Percentiles rank a stretch among this genome's conserved stretches.
These are phyloP conservation scores for Oidiodendron maius DNA, from an alignment of 495 filamentous ascomycete species.

Conservation along the genomic window DNA sequence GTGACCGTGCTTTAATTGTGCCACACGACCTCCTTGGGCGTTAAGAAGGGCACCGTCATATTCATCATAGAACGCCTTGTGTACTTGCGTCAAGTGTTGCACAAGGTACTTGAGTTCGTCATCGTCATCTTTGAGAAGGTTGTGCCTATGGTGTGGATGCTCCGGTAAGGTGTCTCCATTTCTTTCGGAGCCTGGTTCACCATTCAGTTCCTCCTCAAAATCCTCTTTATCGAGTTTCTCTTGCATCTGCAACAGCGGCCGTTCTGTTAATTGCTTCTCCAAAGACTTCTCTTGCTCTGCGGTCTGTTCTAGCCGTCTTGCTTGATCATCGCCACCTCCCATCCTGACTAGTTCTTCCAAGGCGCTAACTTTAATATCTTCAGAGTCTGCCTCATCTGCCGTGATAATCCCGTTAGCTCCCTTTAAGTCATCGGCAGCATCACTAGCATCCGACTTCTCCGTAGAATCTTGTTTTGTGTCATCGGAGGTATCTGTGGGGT, in stretches of 20 bases:
- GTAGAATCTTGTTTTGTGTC: conserved; percentile 18
- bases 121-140: conserved; percentile 81
- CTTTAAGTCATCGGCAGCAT: conserved; percentile 12
- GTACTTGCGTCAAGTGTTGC: conserved; percentile 65
- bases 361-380: conserved; percentile 41
- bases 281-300: conserved; percentile 80
- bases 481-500: conserved; percentile 28
- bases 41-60: conserved; percentile 54
- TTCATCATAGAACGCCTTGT: conserved; percentile 73
- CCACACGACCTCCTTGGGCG: conserved; percentile 51
- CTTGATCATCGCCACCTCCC: conserved; percentile 66
- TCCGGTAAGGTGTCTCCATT: conserved; percentile 13
- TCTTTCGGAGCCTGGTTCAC: conserved; percentile 14
- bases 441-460: conserved; percentile 13
- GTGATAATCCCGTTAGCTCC: background rate
- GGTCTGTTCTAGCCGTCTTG: conserved; percentile 65
- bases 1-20: conserved; percentile 39
- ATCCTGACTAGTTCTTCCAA: conserved; percentile 72
- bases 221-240: conserved; percentile 82
- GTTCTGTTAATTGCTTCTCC: conserved; percentile 80
- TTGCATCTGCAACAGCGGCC: conserved; percentile 82
- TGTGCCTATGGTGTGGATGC: conserved; percentile 48
- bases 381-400: conserved; percentile 20
- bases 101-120: conserved; percentile 70
- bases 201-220: conserved; percentile 42